Evolutionary conservation across 306 rosid species (phyloP), one percentile per base, ranked within the genome.

Genomic region (Macrotyloma uniflorum): DNA sequence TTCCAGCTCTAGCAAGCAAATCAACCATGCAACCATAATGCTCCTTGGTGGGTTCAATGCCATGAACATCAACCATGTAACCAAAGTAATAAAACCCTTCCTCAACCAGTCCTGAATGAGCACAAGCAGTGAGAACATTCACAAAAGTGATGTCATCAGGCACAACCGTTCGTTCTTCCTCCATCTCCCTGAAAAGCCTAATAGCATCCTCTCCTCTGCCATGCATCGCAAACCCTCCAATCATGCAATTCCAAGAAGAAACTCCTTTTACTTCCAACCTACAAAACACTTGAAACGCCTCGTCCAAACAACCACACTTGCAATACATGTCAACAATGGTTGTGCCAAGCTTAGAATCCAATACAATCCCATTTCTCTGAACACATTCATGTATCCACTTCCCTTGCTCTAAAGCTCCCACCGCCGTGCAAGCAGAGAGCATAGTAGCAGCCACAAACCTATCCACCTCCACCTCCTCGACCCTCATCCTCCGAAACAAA

Each of bases 191-290:
- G 23, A 89, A 87, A 68, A 85, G 84, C 35, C 85, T 78, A 40
- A 86, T 45, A 10, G 96, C 91, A 5, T 67, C 87, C 42, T 79
- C 70, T 57, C 95, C 95, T 80, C 70, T 88, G 14, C 91, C 97
- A 32, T 92, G 93, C 86, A 83, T 84, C 38, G 97, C 97, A 57
- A 90, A 78, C 65, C 95, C 97, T 30, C 97, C 88, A 75, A 92
- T 88, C 93, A 88, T 85, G 82, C 87, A 79, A 63, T 92, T 90
- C 94, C 97, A 90, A 0, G 86, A 85, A 24, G 90, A 88, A 57
- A 85, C 50, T 1, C 89, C 88, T 58, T 78, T 86, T n/a, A 26
- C 22, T 7, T 83, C 68, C 67, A 90, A 76, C 30, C 62, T 68
- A 33, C 70, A 51, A 70, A 92, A 92, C 36, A 86, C 85, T 61